Evolutionary conservation across 2,329 filamentous ascomycete genomes (phyloP).

Genomic region (Nothopassalora personata): DNA sequence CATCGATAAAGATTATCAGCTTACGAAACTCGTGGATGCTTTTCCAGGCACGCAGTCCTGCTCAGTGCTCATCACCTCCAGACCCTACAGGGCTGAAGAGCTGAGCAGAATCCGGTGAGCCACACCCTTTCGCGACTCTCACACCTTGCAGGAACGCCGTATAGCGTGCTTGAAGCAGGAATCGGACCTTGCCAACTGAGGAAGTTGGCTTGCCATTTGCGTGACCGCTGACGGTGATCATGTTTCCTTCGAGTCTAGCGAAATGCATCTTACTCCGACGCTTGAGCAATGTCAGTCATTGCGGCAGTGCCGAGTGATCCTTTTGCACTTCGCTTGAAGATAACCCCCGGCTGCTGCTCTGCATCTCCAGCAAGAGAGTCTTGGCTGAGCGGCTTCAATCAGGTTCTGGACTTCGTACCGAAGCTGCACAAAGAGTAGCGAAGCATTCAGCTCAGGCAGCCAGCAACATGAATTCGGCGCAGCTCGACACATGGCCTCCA

Average conservation of each 20-base stretch:
- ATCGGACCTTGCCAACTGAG: background rate
- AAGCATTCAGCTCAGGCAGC: conserved; percentile 1
- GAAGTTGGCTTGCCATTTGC: background rate
- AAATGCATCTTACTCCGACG: background rate
- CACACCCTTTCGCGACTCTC: background rate
- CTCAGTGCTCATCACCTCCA: background rate
- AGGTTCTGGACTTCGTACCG: background rate
- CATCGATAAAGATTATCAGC: background rate
- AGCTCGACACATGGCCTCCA: background rate
- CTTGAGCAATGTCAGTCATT: conserved; percentile 1
- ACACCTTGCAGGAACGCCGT: background rate
- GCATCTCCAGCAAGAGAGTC: background rate
- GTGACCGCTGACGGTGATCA: background rate
- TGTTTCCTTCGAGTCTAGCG: background rate
- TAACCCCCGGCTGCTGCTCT: background rate
- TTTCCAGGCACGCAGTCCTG: background rate
- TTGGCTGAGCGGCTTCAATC: background rate
- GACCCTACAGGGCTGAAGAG: background rate
- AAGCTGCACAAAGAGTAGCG: background rate
- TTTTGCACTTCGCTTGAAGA: background rate
- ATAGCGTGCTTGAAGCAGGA: background rate
- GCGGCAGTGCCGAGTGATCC: background rate
- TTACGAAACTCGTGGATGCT: background rate
- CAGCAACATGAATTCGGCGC: background rate
- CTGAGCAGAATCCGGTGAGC: background rate